Conservation (phyloP, 208 protist genomes). For the Acanthamoeba triangularis region DNA sequence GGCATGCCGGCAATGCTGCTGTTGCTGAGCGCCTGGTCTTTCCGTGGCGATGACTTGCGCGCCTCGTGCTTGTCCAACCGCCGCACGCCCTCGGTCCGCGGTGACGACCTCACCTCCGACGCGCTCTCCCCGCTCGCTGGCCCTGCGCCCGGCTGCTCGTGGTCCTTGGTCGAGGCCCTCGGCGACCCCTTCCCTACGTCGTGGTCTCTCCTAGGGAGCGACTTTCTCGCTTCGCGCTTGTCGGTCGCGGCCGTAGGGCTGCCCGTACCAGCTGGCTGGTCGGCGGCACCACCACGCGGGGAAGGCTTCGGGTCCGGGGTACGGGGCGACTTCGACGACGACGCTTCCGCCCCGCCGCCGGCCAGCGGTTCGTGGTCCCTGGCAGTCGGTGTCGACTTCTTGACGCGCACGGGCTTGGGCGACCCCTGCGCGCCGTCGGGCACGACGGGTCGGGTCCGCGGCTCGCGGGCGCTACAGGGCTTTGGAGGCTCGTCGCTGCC, state of each 20-base stretch:
- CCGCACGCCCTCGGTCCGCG: neutral
- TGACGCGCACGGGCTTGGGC: neutral
- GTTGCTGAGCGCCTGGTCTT: neutral
- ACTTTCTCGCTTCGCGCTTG: neutral
- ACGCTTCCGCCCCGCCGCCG: neutral
- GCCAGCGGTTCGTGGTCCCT: neutral
- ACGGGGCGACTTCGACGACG: neutral
- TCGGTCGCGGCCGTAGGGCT: neutral
- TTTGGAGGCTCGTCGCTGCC: neutral
- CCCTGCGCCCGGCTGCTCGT: neutral
- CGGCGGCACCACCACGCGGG: too few relatives aligned
- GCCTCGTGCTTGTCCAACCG: neutral
- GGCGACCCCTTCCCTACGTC: neutral
- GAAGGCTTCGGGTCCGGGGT: neutral
- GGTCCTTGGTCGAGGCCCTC: neutral
- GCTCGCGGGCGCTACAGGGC: neutral
- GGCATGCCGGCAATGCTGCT: neutral
- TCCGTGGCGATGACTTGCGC: neutral
- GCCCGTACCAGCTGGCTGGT: too few relatives aligned
- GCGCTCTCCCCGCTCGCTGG: too few relatives aligned
- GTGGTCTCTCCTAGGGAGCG: too few relatives aligned
- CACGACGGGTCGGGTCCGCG: neutral
- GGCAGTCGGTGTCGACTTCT: neutral
- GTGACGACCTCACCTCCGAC: neutral
- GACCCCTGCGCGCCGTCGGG: neutral